These are phyloP conservation scores for Centaurea solstitialis DNA, from an alignment of 129 eudicot species.

Conservation along the genomic window DNA sequence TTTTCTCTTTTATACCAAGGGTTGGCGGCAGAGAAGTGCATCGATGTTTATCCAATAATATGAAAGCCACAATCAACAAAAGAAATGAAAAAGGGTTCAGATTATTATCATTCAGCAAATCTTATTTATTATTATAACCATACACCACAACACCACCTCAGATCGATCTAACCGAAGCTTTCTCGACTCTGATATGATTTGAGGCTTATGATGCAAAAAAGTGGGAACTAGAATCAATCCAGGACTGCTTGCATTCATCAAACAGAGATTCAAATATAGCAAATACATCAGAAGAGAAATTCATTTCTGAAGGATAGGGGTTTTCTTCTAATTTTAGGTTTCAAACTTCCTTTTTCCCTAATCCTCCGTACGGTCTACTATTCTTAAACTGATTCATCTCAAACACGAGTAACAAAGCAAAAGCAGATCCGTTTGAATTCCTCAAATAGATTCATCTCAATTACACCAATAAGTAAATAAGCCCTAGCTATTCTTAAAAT, in stretches of 20 bases:
- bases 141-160: not conserved
- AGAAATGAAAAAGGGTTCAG: not conserved
- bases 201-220: not conserved
- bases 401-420: not conserved
- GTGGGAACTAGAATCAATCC: not conserved
- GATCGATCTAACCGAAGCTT: not conserved
- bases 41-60: not conserved
- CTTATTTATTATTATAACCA: not conserved
- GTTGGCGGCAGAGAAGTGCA: not conserved
- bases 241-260: not conserved
- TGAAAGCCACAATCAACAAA: not conserved
- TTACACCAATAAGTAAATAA: not conserved
- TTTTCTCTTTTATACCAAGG: not conserved
- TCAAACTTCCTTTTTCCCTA: not conserved
- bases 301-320: conserved; percentile 2
- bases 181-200: not conserved
- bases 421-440: conserved; percentile 16
- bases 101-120: not conserved
- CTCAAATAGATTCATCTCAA: not conserved
- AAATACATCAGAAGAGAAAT: conserved; percentile 1
- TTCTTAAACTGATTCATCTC: conserved; percentile 5
- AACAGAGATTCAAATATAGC: not conserved
- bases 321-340: conserved; percentile 6
- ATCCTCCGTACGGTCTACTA: not conserved
- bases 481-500: not conserved